phyloP scores from a whole-genome alignment of 73 alveolate genomes.

The Blepharisma stoltei region DNA sequence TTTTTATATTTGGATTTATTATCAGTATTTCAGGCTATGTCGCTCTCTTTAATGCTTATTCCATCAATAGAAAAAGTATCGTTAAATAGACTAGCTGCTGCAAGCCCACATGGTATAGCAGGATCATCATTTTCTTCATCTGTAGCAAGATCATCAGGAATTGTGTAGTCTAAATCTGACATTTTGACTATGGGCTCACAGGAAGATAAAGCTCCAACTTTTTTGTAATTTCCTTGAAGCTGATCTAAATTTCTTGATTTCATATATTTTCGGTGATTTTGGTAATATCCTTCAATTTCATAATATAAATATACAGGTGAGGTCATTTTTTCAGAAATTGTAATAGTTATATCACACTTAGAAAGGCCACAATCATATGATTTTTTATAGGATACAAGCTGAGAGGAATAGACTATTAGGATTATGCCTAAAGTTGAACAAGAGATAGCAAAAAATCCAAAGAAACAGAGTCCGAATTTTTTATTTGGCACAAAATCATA shows the following conservation, averaged over 20 bases:
- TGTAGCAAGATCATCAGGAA: constrained; percentile 36
- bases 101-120: constrained; percentile 90
- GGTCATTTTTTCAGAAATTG: constrained; percentile 58
- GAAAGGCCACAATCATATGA: neutral
- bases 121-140: constrained; percentile 48
- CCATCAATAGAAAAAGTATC: constrained; percentile 53
- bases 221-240: constrained; percentile 49
- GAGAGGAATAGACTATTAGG: neutral
- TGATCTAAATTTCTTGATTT: constrained; percentile 65
- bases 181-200: constrained; percentile 81
- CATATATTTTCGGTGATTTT: constrained; percentile 86
- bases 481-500: neutral
- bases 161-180: constrained; percentile 35
- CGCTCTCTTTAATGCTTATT: constrained; percentile 40
- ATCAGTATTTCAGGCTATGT: constrained; percentile 83
- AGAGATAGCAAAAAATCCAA: neutral
- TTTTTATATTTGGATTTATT: constrained; percentile 62
- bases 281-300: constrained; percentile 82
- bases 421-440: neutral
- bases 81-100: constrained; percentile 83
- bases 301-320: constrained; percentile 79
- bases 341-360: constrained; percentile 47
- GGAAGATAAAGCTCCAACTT: constrained; percentile 42
- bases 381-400: neutral
- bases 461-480: neutral